Percentiles rank a stretch among this genome's conserved stretches.
These are phyloP conservation scores for Mortierella sp. DNA, from an alignment of 371 early-diverging fungal species.

Conservation along the genomic window DNA sequence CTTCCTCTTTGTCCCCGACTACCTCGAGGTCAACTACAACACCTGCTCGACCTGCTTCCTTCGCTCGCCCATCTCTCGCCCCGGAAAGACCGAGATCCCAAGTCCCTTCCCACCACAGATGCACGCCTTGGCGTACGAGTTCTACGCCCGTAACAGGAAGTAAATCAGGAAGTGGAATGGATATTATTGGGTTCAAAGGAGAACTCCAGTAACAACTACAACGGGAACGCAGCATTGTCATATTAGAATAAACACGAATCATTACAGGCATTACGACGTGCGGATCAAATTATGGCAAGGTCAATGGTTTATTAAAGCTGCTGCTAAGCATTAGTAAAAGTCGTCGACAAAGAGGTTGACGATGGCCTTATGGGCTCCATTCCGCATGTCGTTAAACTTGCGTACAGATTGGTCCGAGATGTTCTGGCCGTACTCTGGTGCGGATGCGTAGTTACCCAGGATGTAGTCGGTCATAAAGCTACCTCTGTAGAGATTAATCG, in stretches of 20 bases:
- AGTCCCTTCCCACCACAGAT: conserved; percentile 92
- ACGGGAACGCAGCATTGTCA: conserved; percentile 2
- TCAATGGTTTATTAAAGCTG: background rate
- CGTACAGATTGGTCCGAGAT: conserved; percentile 42
- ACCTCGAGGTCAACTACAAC: conserved; percentile 96
- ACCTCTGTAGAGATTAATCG: conserved; percentile 46
- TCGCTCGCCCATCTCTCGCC: conserved; percentile 89
- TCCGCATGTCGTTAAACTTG: conserved; percentile 44
- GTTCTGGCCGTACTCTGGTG: conserved; percentile 42
- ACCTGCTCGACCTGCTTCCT: conserved; percentile 92
- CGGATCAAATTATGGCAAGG: background rate
- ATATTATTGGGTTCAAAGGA: background rate
- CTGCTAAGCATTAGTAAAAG: conserved; percentile 18
- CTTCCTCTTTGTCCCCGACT: conserved; percentile 96
- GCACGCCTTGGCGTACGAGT: conserved; percentile 93
- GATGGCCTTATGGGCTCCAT: conserved; percentile 32
- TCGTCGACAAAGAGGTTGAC: conserved; percentile 44
- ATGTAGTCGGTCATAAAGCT: conserved; percentile 43
- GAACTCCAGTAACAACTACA: background rate
- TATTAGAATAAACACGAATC: conserved; percentile 12
- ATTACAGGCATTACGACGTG: background rate
- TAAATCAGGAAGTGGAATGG: conserved; percentile 15
- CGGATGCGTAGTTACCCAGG: conserved; percentile 47
- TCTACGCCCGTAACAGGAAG: conserved; percentile 77
- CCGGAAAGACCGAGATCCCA: conserved; percentile 91